A percentile compares a stretch with the other conserved stretches of the same genome.
Evolutionary conservation across 1,284 basidiomycete species (phyloP).

Genomic region (Mycosarcoma maydis): DNA sequence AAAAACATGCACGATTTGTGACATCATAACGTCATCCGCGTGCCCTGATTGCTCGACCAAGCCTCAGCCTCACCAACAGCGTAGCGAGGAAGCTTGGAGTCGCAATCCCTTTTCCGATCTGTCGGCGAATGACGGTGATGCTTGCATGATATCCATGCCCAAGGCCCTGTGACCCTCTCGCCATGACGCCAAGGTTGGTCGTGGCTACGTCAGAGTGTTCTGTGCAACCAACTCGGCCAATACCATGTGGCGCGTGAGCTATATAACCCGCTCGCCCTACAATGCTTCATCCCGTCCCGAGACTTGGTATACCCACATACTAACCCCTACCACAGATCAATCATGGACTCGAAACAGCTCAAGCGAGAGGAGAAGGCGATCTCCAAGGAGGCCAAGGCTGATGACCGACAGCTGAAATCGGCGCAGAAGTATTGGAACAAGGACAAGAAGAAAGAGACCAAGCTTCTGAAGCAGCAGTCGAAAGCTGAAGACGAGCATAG

Average conservation of each 20-base stretch:
- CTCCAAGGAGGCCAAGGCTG: slow-evolving; percentile 33
- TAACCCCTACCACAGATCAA: slow-evolving; percentile 5
- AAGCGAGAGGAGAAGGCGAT: slow-evolving; percentile 41
- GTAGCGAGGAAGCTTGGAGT: too few relatives aligned
- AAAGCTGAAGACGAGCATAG: slow-evolving; percentile 42
- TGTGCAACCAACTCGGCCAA: not conserved
- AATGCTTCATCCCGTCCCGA: too few relatives aligned
- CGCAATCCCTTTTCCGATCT: too few relatives aligned
- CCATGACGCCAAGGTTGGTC: not conserved
- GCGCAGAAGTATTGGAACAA: slow-evolving; percentile 30
- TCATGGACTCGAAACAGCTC: slow-evolving; percentile 34
- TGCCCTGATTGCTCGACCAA: too few relatives aligned
- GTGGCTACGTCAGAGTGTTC: not conserved
- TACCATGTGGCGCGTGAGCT: not conserved
- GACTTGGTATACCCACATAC: not conserved
- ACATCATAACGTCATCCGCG: slow-evolving; percentile 34
- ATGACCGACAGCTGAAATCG: slow-evolving; percentile 29
- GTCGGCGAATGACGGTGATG: not conserved
- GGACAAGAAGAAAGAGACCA: slow-evolving; percentile 32
- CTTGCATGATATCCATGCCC: not conserved
- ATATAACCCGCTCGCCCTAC: not conserved
- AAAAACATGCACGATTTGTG: slow-evolving; percentile 2
- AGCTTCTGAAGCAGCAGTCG: slow-evolving; percentile 26
- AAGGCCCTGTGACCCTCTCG: too few relatives aligned
- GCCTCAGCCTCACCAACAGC: too few relatives aligned